These are phyloP conservation scores for Hymenoscyphus fructigenus DNA, from an alignment of 2,329 filamentous ascomycete genomes.

Conservation along the genomic window DNA sequence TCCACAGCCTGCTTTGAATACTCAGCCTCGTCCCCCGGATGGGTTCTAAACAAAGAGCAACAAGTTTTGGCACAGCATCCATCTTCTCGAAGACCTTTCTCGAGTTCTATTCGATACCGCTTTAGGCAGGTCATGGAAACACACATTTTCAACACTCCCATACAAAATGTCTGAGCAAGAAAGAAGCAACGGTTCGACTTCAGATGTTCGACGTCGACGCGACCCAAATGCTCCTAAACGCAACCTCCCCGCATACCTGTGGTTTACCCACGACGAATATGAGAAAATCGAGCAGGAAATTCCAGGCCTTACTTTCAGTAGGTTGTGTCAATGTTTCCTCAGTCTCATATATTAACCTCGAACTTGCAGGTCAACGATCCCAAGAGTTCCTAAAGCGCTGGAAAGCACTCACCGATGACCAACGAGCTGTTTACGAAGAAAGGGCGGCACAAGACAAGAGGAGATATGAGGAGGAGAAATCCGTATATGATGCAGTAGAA, in stretches of 20 bases:
- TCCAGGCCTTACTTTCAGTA: neutral
- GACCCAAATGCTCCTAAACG: neutral
- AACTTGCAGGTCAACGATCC: neutral
- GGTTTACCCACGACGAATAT: neutral
- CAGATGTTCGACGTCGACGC: neutral
- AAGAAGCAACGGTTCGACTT: neutral
- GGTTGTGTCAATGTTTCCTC: neutral
- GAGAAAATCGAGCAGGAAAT: neutral
- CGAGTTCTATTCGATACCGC: neutral
- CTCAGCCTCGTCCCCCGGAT: constrained; percentile 2
- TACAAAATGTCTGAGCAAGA: neutral
- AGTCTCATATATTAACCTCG: neutral
- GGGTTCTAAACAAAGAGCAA: neutral
- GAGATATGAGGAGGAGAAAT: neutral
- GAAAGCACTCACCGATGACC: constrained; percentile 3
- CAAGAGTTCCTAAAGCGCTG: neutral
- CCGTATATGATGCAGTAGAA: neutral
- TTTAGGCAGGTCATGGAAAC: neutral
- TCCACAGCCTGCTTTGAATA: neutral
- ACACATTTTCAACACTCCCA: neutral
- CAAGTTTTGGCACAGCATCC: neutral
- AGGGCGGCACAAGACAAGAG: neutral
- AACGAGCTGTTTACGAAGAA: neutral
- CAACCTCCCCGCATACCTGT: neutral
- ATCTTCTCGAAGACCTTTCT: neutral